phyloP scores from a whole-genome alignment of 495 filamentous ascomycete genomes.

The Aspergillus saccharolyticus region DNA sequence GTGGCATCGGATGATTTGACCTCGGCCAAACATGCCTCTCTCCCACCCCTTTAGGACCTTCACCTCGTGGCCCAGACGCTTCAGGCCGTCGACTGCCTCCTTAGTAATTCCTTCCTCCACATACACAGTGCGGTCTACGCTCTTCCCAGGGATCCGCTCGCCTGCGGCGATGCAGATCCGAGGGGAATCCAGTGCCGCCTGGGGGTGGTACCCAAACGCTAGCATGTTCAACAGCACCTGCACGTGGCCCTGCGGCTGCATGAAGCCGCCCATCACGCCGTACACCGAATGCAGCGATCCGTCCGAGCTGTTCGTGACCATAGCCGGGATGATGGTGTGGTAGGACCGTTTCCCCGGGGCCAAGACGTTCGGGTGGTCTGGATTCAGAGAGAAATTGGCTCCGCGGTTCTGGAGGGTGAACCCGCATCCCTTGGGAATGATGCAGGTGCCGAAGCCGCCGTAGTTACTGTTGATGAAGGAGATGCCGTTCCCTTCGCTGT shows the following conservation, averaged over 20 bases:
- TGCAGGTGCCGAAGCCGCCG: constrained; percentile 80
- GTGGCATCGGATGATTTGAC: constrained; percentile 82
- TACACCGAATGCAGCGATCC: constrained; percentile 74
- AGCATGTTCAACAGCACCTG: constrained; percentile 91
- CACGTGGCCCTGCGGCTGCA: constrained; percentile 98
- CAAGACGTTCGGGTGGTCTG: constrained; percentile 69
- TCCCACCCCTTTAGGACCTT: constrained; percentile 60
- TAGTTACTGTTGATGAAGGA: constrained; percentile 97
- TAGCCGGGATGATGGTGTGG: constrained; percentile 94
- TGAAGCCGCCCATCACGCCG: constrained; percentile 97
- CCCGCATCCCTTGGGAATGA: constrained; percentile 77
- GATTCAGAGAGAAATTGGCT: constrained; percentile 66
- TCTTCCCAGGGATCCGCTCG: constrained; percentile 50
- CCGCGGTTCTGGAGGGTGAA: constrained; percentile 97
- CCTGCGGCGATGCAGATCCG: constrained; percentile 75
- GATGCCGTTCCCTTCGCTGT: constrained; percentile 78
- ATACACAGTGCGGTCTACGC: constrained; percentile 58
- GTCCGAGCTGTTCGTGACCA: constrained; percentile 73
- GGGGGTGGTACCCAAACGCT: constrained; percentile 76
- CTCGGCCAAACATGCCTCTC: constrained; percentile 77
- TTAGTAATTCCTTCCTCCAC: constrained; percentile 81
- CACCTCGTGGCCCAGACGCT: constrained; percentile 66
- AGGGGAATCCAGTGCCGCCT: constrained; percentile 87
- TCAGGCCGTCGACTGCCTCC: constrained; percentile 60
- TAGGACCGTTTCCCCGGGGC: constrained; percentile 87